Evolutionary conservation across 164 flowering plant genomes (phyloP).

Genomic region (Piper longum): DNA sequence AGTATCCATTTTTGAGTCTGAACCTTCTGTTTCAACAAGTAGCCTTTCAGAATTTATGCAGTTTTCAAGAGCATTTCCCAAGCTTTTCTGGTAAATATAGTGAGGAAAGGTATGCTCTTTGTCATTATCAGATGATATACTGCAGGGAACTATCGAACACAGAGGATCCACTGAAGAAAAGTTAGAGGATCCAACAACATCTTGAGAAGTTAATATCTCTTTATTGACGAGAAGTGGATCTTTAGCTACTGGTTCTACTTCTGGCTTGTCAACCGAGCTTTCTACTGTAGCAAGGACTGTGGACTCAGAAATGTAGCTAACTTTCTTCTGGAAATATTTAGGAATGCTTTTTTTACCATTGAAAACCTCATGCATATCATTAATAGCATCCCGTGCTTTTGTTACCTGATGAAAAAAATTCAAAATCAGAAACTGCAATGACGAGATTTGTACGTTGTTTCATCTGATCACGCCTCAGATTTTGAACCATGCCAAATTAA

Average conservation of each 20-base stretch:
- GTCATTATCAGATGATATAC: constrained; percentile 33
- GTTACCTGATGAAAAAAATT: too few relatives aligned
- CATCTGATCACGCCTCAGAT: too few relatives aligned
- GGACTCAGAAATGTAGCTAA: constrained; percentile 76
- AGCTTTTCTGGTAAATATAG: constrained; percentile 9
- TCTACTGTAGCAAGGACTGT: constrained; percentile 45
- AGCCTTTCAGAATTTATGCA: constrained; percentile 8
- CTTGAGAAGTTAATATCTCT: constrained; percentile 31
- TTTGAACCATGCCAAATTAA: too few relatives aligned
- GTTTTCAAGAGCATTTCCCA: constrained; percentile 11
- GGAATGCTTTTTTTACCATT: constrained; percentile 13
- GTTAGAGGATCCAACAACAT: constrained; percentile 23
- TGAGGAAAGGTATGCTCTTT: constrained; percentile 5
- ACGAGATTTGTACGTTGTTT: too few relatives aligned
- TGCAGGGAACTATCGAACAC: constrained; percentile 85
- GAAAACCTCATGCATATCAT: constrained; percentile 2
- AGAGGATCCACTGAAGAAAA: constrained; percentile 60
- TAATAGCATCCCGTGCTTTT: constrained; percentile 18
- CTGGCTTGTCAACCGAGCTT: constrained; percentile 29
- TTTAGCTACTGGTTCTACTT: constrained; percentile 11
- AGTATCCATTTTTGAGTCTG: constrained; percentile 6
- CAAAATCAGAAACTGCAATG: too few relatives aligned
- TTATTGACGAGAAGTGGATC: constrained; percentile 1
- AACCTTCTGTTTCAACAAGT: constrained; percentile 5
- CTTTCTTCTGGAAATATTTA: constrained; percentile 28